A percentile compares a stretch with the other conserved stretches of the same genome.
Conservation (phyloP, 2,329 filamentous ascomycete genomes). For the Fusarium concolor region DNA sequence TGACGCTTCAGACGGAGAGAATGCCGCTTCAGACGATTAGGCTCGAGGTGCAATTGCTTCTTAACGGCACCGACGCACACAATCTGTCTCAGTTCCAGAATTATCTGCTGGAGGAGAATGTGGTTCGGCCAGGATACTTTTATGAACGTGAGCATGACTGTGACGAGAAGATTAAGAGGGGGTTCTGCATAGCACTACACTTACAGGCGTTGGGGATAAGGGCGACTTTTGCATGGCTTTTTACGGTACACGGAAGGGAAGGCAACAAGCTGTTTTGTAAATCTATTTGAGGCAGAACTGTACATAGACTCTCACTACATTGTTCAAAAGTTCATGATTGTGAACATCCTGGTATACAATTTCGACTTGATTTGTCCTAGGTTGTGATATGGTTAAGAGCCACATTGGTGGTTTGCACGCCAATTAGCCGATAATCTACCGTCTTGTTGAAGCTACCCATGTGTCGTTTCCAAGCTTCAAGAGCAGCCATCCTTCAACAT, state of each 20-base stretch:
- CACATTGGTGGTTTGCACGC: background rate
- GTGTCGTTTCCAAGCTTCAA: constrained; percentile 36
- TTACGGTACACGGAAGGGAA: constrained; percentile 26
- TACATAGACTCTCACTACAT: constrained; percentile 12
- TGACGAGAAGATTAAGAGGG: constrained; percentile 19
- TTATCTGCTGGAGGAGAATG: background rate
- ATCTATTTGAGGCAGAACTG: constrained; percentile 25
- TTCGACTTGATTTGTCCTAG: background rate
- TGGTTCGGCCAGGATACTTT: background rate
- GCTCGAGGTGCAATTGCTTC: constrained; percentile 3
- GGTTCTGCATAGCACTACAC: constrained; percentile 40
- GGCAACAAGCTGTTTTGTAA: constrained; percentile 28
- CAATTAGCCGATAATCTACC: constrained; percentile 42
- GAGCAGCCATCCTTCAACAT: constrained; percentile 15
- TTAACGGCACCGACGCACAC: constrained; percentile 6
- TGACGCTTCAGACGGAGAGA: constrained; percentile 39
- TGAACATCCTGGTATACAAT: background rate
- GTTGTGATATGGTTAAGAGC: background rate
- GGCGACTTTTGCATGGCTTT: constrained; percentile 32
- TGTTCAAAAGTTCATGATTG: background rate
- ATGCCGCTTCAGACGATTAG: constrained; percentile 18
- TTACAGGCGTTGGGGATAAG: constrained; percentile 41
- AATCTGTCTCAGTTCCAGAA: constrained; percentile 3
- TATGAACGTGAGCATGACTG: constrained; percentile 22
- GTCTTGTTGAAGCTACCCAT: constrained; percentile 24